Base-by-base conservation (phyloP, 2,329 filamentous ascomycete genomes). In the Trichoderma pleuroti region DNA sequence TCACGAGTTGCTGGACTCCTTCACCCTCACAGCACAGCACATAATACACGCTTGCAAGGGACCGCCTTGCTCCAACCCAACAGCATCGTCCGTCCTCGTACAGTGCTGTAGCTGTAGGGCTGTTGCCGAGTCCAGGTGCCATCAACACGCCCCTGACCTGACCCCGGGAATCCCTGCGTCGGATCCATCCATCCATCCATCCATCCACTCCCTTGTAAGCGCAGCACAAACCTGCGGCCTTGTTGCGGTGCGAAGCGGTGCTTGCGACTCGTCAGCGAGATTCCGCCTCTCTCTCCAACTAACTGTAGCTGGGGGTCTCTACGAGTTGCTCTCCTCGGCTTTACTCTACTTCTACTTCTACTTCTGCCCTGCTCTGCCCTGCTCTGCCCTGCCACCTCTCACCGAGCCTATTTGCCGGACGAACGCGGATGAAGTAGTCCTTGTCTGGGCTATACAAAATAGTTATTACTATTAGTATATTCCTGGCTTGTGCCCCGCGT, bases 361-460 rank as follows among this genome's bases (percentile, higher is more conserved):
- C n/a, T n/a, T n/a, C n/a, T n/a, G n/a, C n/a, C n/a, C n/a, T n/a
- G 12, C 46, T 52, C 5, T 52, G 28, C 46, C n/a, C 24, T 32
- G 26, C 56, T 32, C 52, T 30, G 14, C 49, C 24, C 24, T 57
- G n/a, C 54, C 14, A 63, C 12, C 30, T 28, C 49, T 66, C 49
- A 66, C 49, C 56, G 39, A 68, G 26, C 26, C 10, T 42, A 21
- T 18, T 10, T 21, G 30, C 32, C 66, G 66, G 66, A 68, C 66
- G 56, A 68, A 61, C 39, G 16, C 66, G 66, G 66, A 68, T 61
- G 66, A 60, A 66, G 49, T 26, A 24, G 39, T 64, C 42, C 26
- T 11, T 64, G 46, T 21, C n/a, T n/a, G 34, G n/a, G 32, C 57
- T 61, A 61, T 32, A 46, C 49, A 49, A 39, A 56, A 46, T 60